Evolutionary conservation across 202 grass and related monocot species (phyloP).

Genomic region (Setaria italica): DNA sequence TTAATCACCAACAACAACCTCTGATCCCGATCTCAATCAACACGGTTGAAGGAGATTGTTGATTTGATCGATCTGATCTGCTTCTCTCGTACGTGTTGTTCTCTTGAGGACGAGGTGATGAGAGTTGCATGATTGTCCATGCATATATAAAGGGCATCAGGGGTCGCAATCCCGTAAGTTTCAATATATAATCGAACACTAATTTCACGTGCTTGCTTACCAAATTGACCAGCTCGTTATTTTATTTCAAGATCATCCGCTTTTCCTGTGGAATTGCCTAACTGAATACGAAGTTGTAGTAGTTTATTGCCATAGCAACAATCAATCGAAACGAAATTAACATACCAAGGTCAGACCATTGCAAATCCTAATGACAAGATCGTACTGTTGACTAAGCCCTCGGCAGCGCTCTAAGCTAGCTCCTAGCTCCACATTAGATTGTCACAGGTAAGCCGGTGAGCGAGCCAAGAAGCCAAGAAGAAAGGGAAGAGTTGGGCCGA

Average conservation of each 20-base stretch:
- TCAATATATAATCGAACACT: background rate
- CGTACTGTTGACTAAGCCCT: no score
- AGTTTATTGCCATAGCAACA: no score
- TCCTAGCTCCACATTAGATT: no score
- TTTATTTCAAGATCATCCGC: background rate
- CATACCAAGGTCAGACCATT: no score
- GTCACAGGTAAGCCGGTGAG: no score
- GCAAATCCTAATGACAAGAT: no score
- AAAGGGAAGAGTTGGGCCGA: no score
- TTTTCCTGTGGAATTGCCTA: background rate
- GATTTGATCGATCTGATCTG: background rate
- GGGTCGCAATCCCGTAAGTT: no score
- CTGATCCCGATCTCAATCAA: background rate
- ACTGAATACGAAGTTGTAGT: no score
- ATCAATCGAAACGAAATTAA: no score
- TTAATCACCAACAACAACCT: background rate
- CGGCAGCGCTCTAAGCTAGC: no score
- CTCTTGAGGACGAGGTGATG: background rate
- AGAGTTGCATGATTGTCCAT: background rate
- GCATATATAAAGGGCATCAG: background rate
- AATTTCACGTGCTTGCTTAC: conserved; percentile 1
- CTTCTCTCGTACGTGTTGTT: background rate
- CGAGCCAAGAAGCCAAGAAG: no score
- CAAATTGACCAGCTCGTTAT: background rate
- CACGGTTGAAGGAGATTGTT: background rate